Conservation (phyloP, 352 stramenopile species). For the Phytophthora kernoviae region DNA sequence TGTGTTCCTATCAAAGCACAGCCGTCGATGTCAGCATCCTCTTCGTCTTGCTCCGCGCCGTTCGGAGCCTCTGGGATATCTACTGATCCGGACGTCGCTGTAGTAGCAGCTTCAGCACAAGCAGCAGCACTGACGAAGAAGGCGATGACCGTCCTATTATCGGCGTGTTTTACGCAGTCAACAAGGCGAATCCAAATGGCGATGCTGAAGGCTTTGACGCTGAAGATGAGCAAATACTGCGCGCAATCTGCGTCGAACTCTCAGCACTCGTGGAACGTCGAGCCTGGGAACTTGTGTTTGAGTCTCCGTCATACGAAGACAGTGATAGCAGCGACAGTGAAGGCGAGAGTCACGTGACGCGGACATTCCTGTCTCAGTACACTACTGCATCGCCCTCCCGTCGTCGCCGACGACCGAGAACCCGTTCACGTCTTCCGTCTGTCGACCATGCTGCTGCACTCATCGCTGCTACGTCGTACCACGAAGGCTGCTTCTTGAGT, state of each 20-base stretch:
- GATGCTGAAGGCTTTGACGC: conserved; percentile 52
- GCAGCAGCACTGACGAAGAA: conserved; percentile 61
- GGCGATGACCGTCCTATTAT: conserved; percentile 55
- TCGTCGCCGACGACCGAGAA: conserved; percentile 25
- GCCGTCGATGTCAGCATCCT: conserved; percentile 28
- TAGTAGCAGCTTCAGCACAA: conserved; percentile 45
- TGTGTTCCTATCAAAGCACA: conserved; percentile 75
- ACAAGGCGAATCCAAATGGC: conserved; percentile 54
- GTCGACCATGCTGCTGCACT: conserved; percentile 41
- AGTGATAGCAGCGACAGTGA: conserved; percentile 52
- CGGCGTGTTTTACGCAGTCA: conserved; percentile 83
- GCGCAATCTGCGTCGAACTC: conserved; percentile 68
- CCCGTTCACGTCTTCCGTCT: conserved; percentile 32
- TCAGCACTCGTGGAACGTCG: conserved; percentile 66
- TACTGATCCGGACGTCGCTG: conserved; percentile 31
- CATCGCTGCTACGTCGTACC: conserved; percentile 41
- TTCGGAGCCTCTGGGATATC: conserved; percentile 20
- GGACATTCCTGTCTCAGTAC: conserved; percentile 79
- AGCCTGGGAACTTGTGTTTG: conserved; percentile 77
- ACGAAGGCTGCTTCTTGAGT: conserved; percentile 41
- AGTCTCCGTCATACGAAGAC: conserved; percentile 48
- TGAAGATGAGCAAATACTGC: conserved; percentile 72
- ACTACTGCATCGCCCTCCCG: conserved; percentile 54
- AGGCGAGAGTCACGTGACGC: conserved; percentile 49
- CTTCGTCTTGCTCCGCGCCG: conserved; percentile 12